Conservation (phyloP, 192 early-diverging fungal species). For the Coemansia aciculifera region DNA sequence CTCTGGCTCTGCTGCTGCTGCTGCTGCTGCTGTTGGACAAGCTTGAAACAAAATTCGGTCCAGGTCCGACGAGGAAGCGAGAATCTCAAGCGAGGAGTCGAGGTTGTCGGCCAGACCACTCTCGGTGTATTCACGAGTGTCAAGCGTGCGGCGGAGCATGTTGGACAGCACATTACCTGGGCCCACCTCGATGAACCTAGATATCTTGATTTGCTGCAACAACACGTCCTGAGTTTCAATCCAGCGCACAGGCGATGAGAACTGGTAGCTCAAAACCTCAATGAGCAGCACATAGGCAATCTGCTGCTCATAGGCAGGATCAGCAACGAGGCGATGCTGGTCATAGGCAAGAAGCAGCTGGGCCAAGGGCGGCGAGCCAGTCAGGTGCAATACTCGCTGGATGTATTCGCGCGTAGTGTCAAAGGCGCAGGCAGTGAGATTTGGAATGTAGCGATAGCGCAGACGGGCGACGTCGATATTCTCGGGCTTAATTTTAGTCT, state of each 20-base stretch:
- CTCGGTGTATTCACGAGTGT: not conserved
- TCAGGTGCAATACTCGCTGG: conserved; percentile 74
- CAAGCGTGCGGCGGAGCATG: conserved; percentile 91
- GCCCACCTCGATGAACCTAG: conserved; percentile 89
- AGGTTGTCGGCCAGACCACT: not conserved
- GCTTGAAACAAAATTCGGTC: conserved; percentile 66
- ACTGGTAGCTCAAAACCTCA: conserved; percentile 92
- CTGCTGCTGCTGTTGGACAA: no score
- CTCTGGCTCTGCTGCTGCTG: not conserved
- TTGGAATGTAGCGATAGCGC: conserved; percentile 90
- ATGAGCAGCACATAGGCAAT: conserved; percentile 85
- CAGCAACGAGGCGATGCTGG: conserved; percentile 61
- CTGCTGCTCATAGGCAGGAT: conserved; percentile 81
- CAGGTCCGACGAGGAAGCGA: conserved; percentile 66
- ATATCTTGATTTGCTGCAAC: conserved; percentile 82
- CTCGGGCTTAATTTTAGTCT: conserved; percentile 79
- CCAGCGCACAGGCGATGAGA: conserved; percentile 93
- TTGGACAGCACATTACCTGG: conserved; percentile 88
- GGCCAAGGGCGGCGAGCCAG: conserved; percentile 72
- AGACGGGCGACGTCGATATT: conserved; percentile 82
- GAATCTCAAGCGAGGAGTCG: conserved; percentile 58
- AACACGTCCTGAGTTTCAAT: conserved; percentile 95
- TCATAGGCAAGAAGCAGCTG: conserved; percentile 81
- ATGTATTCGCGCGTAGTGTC: conserved; percentile 75
- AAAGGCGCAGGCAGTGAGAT: conserved; percentile 91